Base-by-base conservation (phyloP, 805 yeast genomes). In the Metschnikowia vanudenii region DNA sequence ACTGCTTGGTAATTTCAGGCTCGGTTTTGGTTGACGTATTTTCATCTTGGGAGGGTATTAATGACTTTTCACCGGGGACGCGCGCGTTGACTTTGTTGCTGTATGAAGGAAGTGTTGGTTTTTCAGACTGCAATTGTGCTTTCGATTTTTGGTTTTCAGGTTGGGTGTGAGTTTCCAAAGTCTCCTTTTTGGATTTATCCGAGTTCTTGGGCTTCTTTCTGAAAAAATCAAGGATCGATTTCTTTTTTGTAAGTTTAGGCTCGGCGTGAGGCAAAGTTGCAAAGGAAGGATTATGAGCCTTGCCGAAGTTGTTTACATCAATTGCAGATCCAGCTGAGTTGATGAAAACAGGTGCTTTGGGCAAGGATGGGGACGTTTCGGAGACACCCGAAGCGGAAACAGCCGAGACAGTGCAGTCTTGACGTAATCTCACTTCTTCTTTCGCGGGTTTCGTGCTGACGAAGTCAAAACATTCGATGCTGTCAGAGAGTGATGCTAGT, bases 291-390 rank as follows among this genome's bases (percentile, higher is more conserved):
- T 63, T 62, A 55, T 70, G 57, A 42, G 50, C 57, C 43, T 64
- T 65, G 17, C 77, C 77, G 54, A 72, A 72, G 47, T 70, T 68
- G 26, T 60, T 47, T 20, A 72, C 60, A 56, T 72, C 73, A 37
- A 72, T 59, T 6, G 67, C 69, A 31, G 76, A 71, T 3, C 74
- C 75, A 38, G 56, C 54, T 47, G 56, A 45, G 37, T 50, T 58
- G 36, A 35, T 44, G 47, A 49, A 55, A 11, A 53, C 43, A 14
- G 49, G 24, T n/a, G 37, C 11, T 16, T 41, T 20, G 20, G 44
- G 28, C 11, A 11, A 22, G 24, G 24, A n/a, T n/a, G n/a, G n/a
- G n/a, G n/a, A n/a, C n/a, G n/a, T n/a, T n/a, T 3, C 28, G 28
- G 28, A 26, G 11, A 26, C 11, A 10, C 3, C 28, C 12, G 28